These are phyloP conservation scores for Coccinonectria pachysandricola DNA, from an alignment of 2,329 filamentous ascomycete species.

Conservation along the genomic window DNA sequence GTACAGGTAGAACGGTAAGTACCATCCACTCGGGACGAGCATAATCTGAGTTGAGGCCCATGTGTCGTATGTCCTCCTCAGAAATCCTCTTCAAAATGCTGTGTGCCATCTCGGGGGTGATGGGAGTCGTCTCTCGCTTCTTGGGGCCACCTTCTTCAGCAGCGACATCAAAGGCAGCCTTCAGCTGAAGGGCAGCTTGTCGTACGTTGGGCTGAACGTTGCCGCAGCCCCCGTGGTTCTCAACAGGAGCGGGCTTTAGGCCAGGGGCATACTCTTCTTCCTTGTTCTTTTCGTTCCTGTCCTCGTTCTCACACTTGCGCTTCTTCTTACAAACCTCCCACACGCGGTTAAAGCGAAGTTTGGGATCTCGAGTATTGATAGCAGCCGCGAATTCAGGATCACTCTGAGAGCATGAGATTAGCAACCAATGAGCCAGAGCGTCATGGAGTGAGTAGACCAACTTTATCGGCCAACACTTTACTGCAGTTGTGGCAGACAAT, in stretches of 20 bases:
- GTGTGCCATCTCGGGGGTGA: conserved; percentile 76
- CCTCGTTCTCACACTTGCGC: conserved; percentile 70
- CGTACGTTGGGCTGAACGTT: conserved; percentile 83
- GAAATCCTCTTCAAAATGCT: conserved; percentile 80
- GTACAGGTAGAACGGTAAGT: conserved; percentile 86
- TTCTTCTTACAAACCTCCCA: conserved; percentile 90
- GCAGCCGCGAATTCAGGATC: conserved; percentile 77
- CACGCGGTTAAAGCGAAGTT: conserved; percentile 84
- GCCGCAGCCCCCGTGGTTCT: conserved; percentile 81
- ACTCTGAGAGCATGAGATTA: conserved; percentile 56
- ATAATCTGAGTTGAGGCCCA: conserved; percentile 90
- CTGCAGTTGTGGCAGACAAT: conserved; percentile 98
- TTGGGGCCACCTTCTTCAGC: conserved; percentile 61
- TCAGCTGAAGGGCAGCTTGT: conserved; percentile 75
- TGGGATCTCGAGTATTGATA: conserved; percentile 78
- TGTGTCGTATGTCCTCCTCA: conserved; percentile 69
- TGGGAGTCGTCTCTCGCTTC: conserved; percentile 66
- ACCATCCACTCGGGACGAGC: conserved; percentile 98
- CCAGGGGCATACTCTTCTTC: conserved; percentile 57
- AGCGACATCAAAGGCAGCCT: conserved; percentile 56
- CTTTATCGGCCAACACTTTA: conserved; percentile 93
- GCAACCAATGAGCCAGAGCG: conserved; percentile 46
- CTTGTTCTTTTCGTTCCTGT: conserved; percentile 56
- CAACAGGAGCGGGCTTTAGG: conserved; percentile 39
- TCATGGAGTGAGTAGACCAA: conserved; percentile 60